Evolutionary conservation across 148 eudicot species (phyloP).

Genomic region (Camellia sinensis): DNA sequence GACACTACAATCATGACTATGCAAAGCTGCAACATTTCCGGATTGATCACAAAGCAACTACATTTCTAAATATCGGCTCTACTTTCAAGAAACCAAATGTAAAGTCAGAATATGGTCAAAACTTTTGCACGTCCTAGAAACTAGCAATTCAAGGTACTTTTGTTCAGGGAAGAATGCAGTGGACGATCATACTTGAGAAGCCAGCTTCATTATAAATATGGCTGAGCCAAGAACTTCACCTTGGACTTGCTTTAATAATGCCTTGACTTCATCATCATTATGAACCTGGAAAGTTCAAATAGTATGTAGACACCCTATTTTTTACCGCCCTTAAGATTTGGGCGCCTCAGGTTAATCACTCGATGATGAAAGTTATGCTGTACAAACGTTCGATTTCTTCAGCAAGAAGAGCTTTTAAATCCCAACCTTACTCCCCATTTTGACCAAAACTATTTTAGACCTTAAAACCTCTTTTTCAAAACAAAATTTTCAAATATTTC

Average conservation of each 20-base stretch:
- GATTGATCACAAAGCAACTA: conserved; percentile 81
- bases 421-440: too few relatives aligned
- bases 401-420: too few relatives aligned
- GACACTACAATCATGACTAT: conserved; percentile 91
- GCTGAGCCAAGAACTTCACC: conserved; percentile 97
- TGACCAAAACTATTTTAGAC: too few relatives aligned
- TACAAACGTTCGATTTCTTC: too few relatives aligned
- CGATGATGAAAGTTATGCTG: too few relatives aligned
- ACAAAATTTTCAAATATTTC: too few relatives aligned
- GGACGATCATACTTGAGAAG: conserved; percentile 67
- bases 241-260: conserved; percentile 89
- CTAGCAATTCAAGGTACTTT: neutral
- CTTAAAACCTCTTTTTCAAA: too few relatives aligned
- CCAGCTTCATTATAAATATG: conserved; percentile 85
- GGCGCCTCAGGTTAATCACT: too few relatives aligned
- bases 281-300: conserved; percentile 59
- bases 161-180: conserved; percentile 1
- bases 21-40: conserved; percentile 93
- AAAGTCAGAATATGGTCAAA: conserved; percentile 13
- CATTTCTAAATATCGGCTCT: conserved; percentile 91
- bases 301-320: neutral
- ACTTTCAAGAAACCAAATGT: conserved; percentile 17
- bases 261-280: conserved; percentile 86
- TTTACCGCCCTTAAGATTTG: too few relatives aligned
- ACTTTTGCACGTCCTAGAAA: neutral